Conservation (phyloP, 1,284 basidiomycete genomes). For the Ganoderma meredithae region DNA sequence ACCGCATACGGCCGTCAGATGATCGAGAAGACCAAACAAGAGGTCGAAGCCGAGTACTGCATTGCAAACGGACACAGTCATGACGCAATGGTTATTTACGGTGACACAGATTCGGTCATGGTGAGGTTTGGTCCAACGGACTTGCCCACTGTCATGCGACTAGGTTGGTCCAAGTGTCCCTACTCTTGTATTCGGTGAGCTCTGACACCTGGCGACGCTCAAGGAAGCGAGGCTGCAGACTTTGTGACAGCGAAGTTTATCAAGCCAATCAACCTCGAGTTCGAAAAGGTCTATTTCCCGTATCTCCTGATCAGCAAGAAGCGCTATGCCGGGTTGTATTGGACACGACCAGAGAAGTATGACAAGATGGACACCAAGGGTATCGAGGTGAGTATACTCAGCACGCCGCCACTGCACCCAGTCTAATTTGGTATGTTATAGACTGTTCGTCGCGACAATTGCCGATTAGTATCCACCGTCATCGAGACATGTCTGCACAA, state of each 20-base stretch:
- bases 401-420: neutral
- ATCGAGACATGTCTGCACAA: slow-evolving; percentile 97
- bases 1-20: slow-evolving; percentile 96
- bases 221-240: slow-evolving; percentile 93
- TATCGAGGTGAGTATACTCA: slow-evolving; percentile 77
- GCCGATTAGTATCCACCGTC: slow-evolving; percentile 92
- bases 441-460: slow-evolving; percentile 97
- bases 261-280: slow-evolving; percentile 96
- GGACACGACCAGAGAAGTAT: slow-evolving; percentile 92
- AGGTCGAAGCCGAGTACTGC: slow-evolving; percentile 90
- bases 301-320: slow-evolving; percentile 98
- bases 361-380: slow-evolving; percentile 99
- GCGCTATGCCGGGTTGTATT: slow-evolving; percentile 95
- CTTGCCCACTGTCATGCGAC: slow-evolving; percentile 83
- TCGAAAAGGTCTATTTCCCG: slow-evolving; percentile 98
- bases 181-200: neutral
- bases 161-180: slow-evolving; percentile 62
- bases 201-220: slow-evolving; percentile 2
- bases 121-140: slow-evolving; percentile 92
- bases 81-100: slow-evolving; percentile 94
- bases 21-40: slow-evolving; percentile 95
- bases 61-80: slow-evolving; percentile 86
- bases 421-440: slow-evolving; percentile 42
- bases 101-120: slow-evolving; percentile 99
- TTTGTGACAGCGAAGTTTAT: slow-evolving; percentile 93